Percentiles rank a stretch among this genome's conserved stretches.
phyloP scores from a whole-genome alignment of 73 alveolate species.

The Blepharisma japonicum region DNA sequence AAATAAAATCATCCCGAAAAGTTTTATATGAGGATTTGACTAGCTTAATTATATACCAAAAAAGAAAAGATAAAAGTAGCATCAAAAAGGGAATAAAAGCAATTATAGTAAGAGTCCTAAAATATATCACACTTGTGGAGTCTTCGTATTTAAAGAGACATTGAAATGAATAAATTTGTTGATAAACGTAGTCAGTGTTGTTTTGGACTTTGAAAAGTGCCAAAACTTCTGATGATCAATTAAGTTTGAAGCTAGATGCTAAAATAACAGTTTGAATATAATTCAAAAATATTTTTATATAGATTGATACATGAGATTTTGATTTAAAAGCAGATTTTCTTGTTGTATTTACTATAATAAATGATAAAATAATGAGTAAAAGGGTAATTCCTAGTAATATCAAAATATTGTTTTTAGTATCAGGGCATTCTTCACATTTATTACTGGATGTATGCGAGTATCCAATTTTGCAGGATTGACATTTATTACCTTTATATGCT shows the following conservation, averaged over 20 bases:
- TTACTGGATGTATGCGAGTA: constrained; percentile 51
- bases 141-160: constrained; percentile 37
- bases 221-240: constrained; percentile 52
- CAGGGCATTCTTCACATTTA: constrained; percentile 54
- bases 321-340: constrained; percentile 15
- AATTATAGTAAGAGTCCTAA: constrained; percentile 32
- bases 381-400: neutral
- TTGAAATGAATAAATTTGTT: constrained; percentile 53
- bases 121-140: constrained; percentile 35
- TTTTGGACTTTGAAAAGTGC: constrained; percentile 37
- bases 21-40: constrained; percentile 27
- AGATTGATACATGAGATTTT: constrained; percentile 38
- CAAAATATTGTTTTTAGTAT: too few species aligned
- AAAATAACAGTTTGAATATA: constrained; percentile 45
- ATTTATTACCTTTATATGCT: constrained; percentile 59
- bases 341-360: neutral
- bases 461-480: constrained; percentile 68
- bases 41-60: constrained; percentile 39
- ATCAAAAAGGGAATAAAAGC: constrained; percentile 42
- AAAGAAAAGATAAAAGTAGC: constrained; percentile 11
- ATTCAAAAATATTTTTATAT: constrained; percentile 55
- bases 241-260: constrained; percentile 52
- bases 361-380: neutral
- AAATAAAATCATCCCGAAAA: constrained; percentile 35
- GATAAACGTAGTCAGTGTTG: constrained; percentile 42